Evolutionary conservation across 2,329 filamentous ascomycete species (phyloP), one percentile per base, ranked within the genome.

Genomic region (Exophiala bonariae): DNA sequence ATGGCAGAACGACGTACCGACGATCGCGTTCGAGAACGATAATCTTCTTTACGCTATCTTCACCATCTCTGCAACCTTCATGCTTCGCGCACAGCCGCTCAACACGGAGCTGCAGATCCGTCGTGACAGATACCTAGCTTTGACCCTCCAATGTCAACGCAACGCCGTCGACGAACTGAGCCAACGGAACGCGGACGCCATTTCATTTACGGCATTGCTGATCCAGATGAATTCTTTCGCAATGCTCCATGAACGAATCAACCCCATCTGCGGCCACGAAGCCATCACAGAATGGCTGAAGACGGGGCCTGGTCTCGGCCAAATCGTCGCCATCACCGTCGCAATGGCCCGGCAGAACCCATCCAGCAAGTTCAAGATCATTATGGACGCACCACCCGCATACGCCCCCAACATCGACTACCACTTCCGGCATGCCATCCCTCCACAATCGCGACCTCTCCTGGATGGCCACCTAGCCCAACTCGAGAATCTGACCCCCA

Each of bases 281-380:
- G 65, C 31, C 61, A 63, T 2, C 43, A 56, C 60, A 10, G 60
- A 66, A 33, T 66, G 63, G 62, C 45, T 66, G 11, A 56, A 60
- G 20, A 56, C 64, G 31, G 62, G 62, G 1, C 52, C 54, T 35
- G 63, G 63, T 10, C 55, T 58, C 16, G 56, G 41, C 14, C 49
- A 54, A 26, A 56, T 57, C 26, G 43, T 59, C 3, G 34, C 55
- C 26, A 56, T 61, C 47, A 57, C 56, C 23, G 54, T 46, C 10
- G 54, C 55, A 6, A 53, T 55, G 17, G 52, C 56, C 14, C 56
- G 57, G 32, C 56, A 51, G 8, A 30, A 38, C 51, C 49, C 52
- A 37, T 47, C 52, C 5, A 47, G 50, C 14, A 48, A 54, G 10
- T 54, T 49, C 40, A 39, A 38, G 33, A 13, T 32, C 13, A 26